Evolutionary conservation across 495 filamentous ascomycete species (phyloP).

Genomic region (Lindgomyces ingoldianus): DNA sequence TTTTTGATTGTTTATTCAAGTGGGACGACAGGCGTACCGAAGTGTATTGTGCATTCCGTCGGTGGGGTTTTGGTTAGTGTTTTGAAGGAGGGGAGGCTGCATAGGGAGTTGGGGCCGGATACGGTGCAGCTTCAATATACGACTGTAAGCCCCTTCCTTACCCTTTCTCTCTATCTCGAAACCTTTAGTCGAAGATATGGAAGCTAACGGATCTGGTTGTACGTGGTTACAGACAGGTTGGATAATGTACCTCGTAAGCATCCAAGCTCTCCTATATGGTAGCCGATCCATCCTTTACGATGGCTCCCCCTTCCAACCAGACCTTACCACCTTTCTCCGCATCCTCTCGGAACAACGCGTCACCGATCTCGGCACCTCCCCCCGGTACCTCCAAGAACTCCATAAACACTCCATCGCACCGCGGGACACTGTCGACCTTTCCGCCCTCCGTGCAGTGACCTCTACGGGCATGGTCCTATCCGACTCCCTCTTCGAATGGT

Average conservation of each 20-base stretch:
- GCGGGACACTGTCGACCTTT: slow-evolving; percentile 61
- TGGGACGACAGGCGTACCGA: slow-evolving; percentile 72
- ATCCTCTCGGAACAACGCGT: slow-evolving; percentile 60
- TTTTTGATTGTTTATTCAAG: slow-evolving; percentile 72
- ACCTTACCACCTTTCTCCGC: slow-evolving; percentile 58
- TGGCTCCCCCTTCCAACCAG: slow-evolving; percentile 72
- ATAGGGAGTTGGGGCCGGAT: slow-evolving; percentile 54
- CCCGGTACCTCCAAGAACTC: slow-evolving; percentile 71
- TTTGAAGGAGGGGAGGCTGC: slow-evolving; percentile 63
- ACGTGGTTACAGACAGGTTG: slow-evolving; percentile 70
- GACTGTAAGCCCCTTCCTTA: slow-evolving; percentile 51
- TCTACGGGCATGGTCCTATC: slow-evolving; percentile 79
- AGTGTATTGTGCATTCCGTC: slow-evolving; percentile 72
- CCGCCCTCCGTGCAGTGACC: slow-evolving; percentile 58
- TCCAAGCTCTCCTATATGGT: slow-evolving; percentile 58
- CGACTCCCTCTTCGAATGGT: slow-evolving; percentile 74
- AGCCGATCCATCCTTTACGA: slow-evolving; percentile 68
- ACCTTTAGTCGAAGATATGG: too few relatives aligned
- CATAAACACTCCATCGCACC: slow-evolving; percentile 61
- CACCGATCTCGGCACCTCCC: slow-evolving; percentile 66
- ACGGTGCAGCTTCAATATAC: slow-evolving; percentile 54
- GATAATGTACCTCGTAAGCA: slow-evolving; percentile 76
- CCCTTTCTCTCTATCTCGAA: not conserved
- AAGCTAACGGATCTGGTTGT: too few relatives aligned
- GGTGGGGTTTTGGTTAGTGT: slow-evolving; percentile 62